Evolutionary conservation across 1,284 basidiomycete species (phyloP).

Genomic region (Fomitopsis pinicola): DNA sequence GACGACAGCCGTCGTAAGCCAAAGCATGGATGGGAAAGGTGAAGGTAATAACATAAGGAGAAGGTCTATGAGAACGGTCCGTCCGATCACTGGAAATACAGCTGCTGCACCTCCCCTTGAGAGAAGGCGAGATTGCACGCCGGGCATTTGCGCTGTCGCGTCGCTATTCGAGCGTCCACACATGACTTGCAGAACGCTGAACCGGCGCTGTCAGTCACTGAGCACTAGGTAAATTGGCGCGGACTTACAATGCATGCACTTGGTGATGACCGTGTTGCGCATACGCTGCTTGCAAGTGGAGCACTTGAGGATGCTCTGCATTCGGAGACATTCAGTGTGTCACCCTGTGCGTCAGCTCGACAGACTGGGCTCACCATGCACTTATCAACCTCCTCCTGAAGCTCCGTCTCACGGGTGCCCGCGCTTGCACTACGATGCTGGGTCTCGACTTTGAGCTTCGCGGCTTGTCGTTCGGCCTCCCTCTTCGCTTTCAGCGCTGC

Average conservation of each 20-base stretch:
- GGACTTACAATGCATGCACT: slow-evolving; percentile 90
- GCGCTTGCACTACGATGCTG: slow-evolving; percentile 18
- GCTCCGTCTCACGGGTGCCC: slow-evolving; percentile 36
- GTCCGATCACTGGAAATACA: slow-evolving; percentile 73
- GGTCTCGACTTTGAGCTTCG: slow-evolving; percentile 40
- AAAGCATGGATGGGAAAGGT: slow-evolving; percentile 3
- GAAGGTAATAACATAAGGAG: slow-evolving; percentile 19
- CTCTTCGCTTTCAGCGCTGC: slow-evolving; percentile 39
- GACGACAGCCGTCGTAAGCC: not conserved
- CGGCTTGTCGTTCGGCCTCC: slow-evolving; percentile 46
- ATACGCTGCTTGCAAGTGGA: slow-evolving; percentile 86
- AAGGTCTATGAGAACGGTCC: slow-evolving; percentile 9
- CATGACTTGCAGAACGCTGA: slow-evolving; percentile 88
- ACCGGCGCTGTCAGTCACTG: slow-evolving; percentile 2
- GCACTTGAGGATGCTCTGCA: slow-evolving; percentile 83
- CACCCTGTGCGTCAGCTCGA: not conserved
- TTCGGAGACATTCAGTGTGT: not conserved
- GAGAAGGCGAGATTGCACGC: slow-evolving; percentile 86
- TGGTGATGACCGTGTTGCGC: slow-evolving; percentile 84
- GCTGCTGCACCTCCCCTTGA: slow-evolving; percentile 79
- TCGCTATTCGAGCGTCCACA: slow-evolving; percentile 84
- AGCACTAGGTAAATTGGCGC: not conserved
- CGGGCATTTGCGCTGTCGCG: slow-evolving; percentile 94
- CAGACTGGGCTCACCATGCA: slow-evolving; percentile 52
- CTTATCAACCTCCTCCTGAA: slow-evolving; percentile 50